Percentiles rank a stretch among this genome's conserved stretches.
phyloP scores from a whole-genome alignment of 371 early-diverging fungal species.

The Mucor mucedo region DNA sequence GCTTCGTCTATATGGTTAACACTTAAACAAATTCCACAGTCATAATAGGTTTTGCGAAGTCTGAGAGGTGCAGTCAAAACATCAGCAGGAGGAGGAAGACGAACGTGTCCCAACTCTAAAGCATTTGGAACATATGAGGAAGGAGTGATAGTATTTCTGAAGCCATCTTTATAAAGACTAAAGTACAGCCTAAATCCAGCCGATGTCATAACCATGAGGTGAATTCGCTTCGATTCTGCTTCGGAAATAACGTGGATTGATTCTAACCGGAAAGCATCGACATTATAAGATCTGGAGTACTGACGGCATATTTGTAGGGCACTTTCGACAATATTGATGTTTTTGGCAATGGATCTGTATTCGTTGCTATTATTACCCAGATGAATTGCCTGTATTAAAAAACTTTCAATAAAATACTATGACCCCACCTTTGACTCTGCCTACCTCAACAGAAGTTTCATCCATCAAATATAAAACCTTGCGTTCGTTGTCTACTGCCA shows the following conservation, averaged over 20 bases:
- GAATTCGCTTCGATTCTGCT: slow-evolving; percentile 64
- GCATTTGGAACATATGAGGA: slow-evolving; percentile 39
- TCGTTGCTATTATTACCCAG: slow-evolving; percentile 24
- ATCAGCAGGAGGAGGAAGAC: slow-evolving; percentile 59
- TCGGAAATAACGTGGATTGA: slow-evolving; percentile 70
- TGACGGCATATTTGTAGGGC: slow-evolving; percentile 58
- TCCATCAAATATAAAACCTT: slow-evolving; percentile 66
- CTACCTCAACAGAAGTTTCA: background rate
- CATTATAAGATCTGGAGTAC: slow-evolving; percentile 40
- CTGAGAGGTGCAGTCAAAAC: background rate
- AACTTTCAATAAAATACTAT: background rate
- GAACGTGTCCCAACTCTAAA: slow-evolving; percentile 74
- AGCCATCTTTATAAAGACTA: slow-evolving; percentile 45
- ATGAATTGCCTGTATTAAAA: slow-evolving; percentile 31
- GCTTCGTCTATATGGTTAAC: slow-evolving; percentile 23
- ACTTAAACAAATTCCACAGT: slow-evolving; percentile 25
- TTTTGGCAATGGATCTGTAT: slow-evolving; percentile 40
- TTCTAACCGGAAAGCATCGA: slow-evolving; percentile 55
- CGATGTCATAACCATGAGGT: slow-evolving; percentile 73
- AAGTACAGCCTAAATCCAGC: slow-evolving; percentile 81
- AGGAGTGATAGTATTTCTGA: slow-evolving; percentile 11
- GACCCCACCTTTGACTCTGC: background rate
- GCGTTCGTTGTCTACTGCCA: slow-evolving; percentile 74
- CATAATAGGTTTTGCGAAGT: slow-evolving; percentile 12
- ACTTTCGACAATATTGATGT: slow-evolving; percentile 51